A percentile compares a stretch with the other conserved stretches of the same genome.
phyloP scores from a whole-genome alignment of 257 asterid genomes.

The Marsdenia floribunda region DNA sequence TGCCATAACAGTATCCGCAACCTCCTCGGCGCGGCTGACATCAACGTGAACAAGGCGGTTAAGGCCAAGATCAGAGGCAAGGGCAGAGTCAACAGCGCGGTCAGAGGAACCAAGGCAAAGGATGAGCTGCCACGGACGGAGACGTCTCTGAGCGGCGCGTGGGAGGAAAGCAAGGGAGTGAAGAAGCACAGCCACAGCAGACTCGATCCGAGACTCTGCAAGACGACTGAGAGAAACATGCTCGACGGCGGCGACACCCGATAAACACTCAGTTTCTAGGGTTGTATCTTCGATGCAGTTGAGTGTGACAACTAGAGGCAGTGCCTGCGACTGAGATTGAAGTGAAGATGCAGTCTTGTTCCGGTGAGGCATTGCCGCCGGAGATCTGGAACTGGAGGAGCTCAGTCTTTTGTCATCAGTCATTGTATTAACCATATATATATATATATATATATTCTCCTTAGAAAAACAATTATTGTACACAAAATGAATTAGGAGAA shows the following conservation, averaged over 20 bases:
- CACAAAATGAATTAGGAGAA: background rate
- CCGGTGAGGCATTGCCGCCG: conserved; percentile 17
- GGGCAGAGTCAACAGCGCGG: conserved; percentile 76
- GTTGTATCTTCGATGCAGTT: conserved; percentile 80
- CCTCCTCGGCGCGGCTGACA: conserved; percentile 91
- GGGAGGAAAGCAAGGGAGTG: conserved; percentile 97
- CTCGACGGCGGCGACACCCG: conserved; percentile 66
- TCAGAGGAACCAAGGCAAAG: conserved; percentile 96
- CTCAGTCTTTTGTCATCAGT: conserved; percentile 1
- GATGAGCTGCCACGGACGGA: conserved; percentile 90
- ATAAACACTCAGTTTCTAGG: conserved; percentile 73
- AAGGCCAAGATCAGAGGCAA: conserved; percentile 80
- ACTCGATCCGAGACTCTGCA: conserved; percentile 81
- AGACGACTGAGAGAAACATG: conserved; percentile 90
- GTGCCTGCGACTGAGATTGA: conserved; percentile 34
- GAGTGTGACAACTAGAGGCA: conserved; percentile 77
- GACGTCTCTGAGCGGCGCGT: conserved; percentile 97
- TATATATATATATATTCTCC: too few species aligned
- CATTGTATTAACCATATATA: background rate
- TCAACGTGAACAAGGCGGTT: conserved; percentile 77
- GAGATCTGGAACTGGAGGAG: conserved; percentile 11
- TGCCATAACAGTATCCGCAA: conserved; percentile 99
- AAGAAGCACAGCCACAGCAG: conserved; percentile 80
- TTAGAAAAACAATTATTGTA: background rate
- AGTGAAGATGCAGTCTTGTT: conserved; percentile 21